These are phyloP conservation scores for cucumber (Cucumis sativus) DNA, from an alignment of 306 rosid species.

Conservation along the genomic window DNA sequence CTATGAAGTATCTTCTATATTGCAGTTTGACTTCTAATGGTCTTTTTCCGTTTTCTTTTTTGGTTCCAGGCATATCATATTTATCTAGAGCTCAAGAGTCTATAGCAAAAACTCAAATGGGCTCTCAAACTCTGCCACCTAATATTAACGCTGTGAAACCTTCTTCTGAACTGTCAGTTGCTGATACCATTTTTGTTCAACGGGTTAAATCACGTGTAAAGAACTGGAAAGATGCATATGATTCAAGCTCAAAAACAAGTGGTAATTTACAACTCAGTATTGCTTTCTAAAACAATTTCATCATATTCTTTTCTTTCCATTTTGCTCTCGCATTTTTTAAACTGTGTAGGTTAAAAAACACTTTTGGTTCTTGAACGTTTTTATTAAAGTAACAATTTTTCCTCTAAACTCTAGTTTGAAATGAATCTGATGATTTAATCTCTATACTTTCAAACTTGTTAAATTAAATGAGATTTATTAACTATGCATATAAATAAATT, in stretches of 20 bases:
- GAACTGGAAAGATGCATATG: constrained; percentile 44
- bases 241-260: constrained; percentile 25
- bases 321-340: constrained; percentile 4
- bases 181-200: constrained; percentile 53
- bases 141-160: constrained; percentile 18
- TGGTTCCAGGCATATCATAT: constrained; percentile 66
- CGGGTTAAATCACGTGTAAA: constrained; percentile 54
- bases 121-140: constrained; percentile 26
- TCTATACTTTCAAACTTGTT: neutral
- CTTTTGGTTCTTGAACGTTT: neutral
- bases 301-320: constrained; percentile 2
- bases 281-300: neutral
- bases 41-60: constrained; percentile 3
- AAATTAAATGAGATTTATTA: too few relatives aligned
- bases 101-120: constrained; percentile 33
- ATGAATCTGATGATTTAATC: too few relatives aligned
- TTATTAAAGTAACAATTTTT: too few relatives aligned
- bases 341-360: neutral
- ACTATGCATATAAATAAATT: neutral
- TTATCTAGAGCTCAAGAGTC: constrained; percentile 74
- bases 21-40: constrained; percentile 5
- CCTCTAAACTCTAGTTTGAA: neutral
- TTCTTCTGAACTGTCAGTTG: constrained; percentile 35
- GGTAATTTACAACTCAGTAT: constrained; percentile 28
- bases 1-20: neutral